Conservation (phyloP, 495 filamentous ascomycete species). For the Gamarada debralockiae region DNA sequence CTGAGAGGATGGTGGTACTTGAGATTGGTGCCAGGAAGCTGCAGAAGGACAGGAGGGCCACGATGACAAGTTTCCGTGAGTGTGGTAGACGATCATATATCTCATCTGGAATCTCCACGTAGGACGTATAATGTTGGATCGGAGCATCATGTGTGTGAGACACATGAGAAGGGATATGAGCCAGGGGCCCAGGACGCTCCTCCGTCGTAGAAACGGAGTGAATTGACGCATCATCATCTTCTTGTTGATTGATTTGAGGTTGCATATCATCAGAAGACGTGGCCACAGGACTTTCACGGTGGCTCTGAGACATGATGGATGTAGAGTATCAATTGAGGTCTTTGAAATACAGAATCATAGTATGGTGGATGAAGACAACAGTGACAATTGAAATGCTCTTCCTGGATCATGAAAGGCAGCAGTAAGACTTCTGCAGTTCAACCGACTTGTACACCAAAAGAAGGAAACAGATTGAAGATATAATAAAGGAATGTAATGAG, state of each 20-base stretch:
- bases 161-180: slow-evolving; percentile 11
- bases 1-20: slow-evolving; percentile 65
- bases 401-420: slow-evolving; percentile 19
- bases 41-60: slow-evolving; percentile 60
- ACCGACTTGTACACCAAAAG: not conserved
- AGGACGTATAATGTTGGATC: slow-evolving; percentile 36
- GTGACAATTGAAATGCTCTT: not conserved
- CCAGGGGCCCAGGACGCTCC: not conserved
- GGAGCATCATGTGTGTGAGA: slow-evolving; percentile 24
- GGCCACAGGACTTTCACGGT: slow-evolving; percentile 9
- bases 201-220: slow-evolving; percentile 4
- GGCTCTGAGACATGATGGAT: slow-evolving; percentile 20
- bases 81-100: slow-evolving; percentile 50
- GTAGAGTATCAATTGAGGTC: slow-evolving; percentile 9
- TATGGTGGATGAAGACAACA: slow-evolving; percentile 6
- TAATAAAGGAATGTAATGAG: not conserved
- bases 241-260: slow-evolving; percentile 4
- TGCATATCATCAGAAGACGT: not conserved
- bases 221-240: slow-evolving; percentile 14
- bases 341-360: slow-evolving; percentile 10
- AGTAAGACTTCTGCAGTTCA: not conserved
- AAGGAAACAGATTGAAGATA: slow-evolving; percentile 11
- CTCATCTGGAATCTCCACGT: slow-evolving; percentile 39
- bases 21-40: slow-evolving; percentile 66
- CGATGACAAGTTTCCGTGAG: slow-evolving; percentile 55